Evolutionary conservation across 2,329 filamentous ascomycete species (phyloP), one percentile per base, ranked within the genome.

Genomic region (Cercospora canescens): DNA sequence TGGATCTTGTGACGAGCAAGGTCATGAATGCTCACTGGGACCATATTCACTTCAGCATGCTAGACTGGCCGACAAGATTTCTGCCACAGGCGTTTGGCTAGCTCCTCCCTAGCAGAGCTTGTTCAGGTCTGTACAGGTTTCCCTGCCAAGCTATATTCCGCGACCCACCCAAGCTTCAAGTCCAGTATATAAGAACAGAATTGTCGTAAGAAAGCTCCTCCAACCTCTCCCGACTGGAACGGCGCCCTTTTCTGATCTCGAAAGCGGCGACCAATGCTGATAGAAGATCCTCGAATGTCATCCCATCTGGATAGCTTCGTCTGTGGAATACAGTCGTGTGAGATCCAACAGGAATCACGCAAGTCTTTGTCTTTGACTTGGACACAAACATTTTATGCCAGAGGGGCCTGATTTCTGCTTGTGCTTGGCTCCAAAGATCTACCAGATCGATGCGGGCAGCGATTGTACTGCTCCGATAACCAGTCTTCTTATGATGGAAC

Each of bases 101-200:
- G 45, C 14, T 12, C 7, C 26, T 30, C 24, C 24, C 16, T n/a
- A 24, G 28, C 24, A 8, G 18, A 11, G 45, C 45, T 30, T 52
- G 45, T 52, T 52, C 45, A 16, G 12, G 26, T 3, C 7, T 52
- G 24, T 12, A 30, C 45, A 28, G 24, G 45, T 24, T 52, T 52
- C 24, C 16, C 24, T 30, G 45, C 14, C 24, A 52, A 52, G 45
- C 14, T 52, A 26, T 6, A 30, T n/a, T n/a, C 2, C 45, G 45
- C 45, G 41, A 52, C 8, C 12, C 9, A 6, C 26, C 8, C 35
- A 12, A 37, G 58, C 26, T 18, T 69, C 65, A 71, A 24, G 59
- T 58, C 70, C 70, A 71, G 52, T 71, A 71, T 5, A 70, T 69
- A 21, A 71, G 48, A n/a, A 70, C 70, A 4, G 67, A 66, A 34